These are phyloP conservation scores for Hypoxylon rickii DNA, from an alignment of 495 filamentous ascomycete species.

Conservation along the genomic window DNA sequence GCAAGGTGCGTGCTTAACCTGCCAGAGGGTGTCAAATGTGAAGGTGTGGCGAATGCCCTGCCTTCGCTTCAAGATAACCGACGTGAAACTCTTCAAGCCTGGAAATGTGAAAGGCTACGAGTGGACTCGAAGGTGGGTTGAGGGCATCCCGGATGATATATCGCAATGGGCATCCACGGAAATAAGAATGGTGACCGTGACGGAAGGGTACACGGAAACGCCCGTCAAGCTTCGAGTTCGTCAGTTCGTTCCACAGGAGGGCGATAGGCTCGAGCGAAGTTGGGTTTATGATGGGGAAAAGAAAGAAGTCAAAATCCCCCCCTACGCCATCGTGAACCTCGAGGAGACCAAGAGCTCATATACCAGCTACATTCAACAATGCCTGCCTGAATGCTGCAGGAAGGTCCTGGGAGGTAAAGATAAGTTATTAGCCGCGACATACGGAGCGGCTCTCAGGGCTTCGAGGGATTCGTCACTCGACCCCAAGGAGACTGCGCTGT, in stretches of 20 bases:
- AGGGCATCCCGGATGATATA: conserved; percentile 54
- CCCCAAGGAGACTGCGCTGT: conserved; percentile 45
- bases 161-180: conserved; percentile 51
- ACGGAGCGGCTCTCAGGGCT: conserved; percentile 44
- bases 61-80: conserved; percentile 56
- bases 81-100: conserved; percentile 55
- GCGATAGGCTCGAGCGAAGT: conserved; percentile 51
- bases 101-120: conserved; percentile 55
- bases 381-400: conserved; percentile 46
- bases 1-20: conserved; percentile 51
- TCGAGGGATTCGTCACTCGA: conserved; percentile 34
- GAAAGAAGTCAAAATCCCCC: conserved; percentile 45
- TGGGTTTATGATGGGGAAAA: conserved; percentile 48
- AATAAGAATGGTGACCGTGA: conserved; percentile 48
- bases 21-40: conserved; percentile 47
- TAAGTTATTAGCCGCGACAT: conserved; percentile 48
- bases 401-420: conserved; percentile 43
- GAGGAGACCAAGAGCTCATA: conserved; percentile 49
- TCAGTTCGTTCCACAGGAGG: conserved; percentile 51
- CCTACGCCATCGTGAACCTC: conserved; percentile 55
- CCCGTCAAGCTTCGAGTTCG: conserved; percentile 50
- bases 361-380: conserved; percentile 47
- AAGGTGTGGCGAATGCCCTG: conserved; percentile 54
- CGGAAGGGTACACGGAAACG: conserved; percentile 51
- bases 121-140: conserved; percentile 58